Conservation (phyloP, 169 alveolate genomes). For the Miamiensis avidus region DNA sequence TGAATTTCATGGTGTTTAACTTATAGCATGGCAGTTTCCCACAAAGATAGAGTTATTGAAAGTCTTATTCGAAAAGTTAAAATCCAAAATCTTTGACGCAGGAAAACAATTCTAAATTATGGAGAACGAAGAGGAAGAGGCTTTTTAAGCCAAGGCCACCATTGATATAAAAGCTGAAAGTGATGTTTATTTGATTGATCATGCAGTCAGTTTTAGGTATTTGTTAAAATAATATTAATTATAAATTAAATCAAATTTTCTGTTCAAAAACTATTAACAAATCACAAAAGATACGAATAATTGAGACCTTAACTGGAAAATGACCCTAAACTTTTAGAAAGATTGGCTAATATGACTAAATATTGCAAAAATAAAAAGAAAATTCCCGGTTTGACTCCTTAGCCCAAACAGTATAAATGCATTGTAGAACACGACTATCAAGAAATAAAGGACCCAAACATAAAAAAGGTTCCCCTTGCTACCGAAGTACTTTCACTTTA, state of each 20-base stretch:
- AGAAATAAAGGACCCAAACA: slow-evolving; percentile 28
- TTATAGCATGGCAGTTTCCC: slow-evolving; percentile 70
- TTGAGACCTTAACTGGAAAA: slow-evolving; percentile 54
- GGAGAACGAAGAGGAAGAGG: slow-evolving; percentile 71
- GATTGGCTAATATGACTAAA: slow-evolving; percentile 57
- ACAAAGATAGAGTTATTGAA: slow-evolving; percentile 46
- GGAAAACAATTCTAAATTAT: slow-evolving; percentile 60
- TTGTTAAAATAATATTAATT: too few relatives aligned
- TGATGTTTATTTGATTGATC: slow-evolving; percentile 77
- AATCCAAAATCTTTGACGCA: slow-evolving; percentile 61
- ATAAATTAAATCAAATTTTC: too few relatives aligned
- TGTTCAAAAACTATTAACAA: neutral
- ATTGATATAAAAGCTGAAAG: slow-evolving; percentile 44
- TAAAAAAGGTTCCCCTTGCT: slow-evolving; percentile 43
- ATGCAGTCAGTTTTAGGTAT: slow-evolving; percentile 74
- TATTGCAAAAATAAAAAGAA: slow-evolving; percentile 60
- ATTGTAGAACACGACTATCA: slow-evolving; percentile 58
- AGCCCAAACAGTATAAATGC: slow-evolving; percentile 7
- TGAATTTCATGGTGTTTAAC: slow-evolving; percentile 68
- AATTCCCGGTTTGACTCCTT: slow-evolving; percentile 38
- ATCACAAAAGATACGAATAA: slow-evolving; percentile 50
- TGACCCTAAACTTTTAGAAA: slow-evolving; percentile 52
- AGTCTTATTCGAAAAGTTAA: slow-evolving; percentile 53
- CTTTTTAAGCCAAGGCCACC: slow-evolving; percentile 44
- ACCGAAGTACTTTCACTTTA: slow-evolving; percentile 58